Conservation (phyloP, 2,329 filamentous ascomycete genomes). For the Paraphoma chrysanthemicola region DNA sequence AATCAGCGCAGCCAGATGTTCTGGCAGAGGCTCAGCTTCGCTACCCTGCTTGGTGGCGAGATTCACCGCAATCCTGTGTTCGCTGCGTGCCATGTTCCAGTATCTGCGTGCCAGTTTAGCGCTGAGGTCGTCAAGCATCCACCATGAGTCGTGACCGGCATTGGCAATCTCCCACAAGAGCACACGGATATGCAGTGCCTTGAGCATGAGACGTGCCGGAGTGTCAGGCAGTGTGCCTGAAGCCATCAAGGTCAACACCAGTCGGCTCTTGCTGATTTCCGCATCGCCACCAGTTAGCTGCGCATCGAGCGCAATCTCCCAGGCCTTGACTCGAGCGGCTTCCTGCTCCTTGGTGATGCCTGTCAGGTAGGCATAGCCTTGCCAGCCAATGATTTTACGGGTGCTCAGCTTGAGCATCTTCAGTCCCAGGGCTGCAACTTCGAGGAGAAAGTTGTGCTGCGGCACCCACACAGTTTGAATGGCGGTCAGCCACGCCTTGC, state of each 20-base stretch:
- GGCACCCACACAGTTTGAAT: conserved; percentile 94
- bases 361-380: conserved; percentile 78
- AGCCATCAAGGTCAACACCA: conserved; percentile 85
- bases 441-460: conserved; percentile 82
- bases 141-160: conserved; percentile 68
- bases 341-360: conserved; percentile 86
- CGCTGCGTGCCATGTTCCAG: conserved; percentile 80
- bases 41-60: conserved; percentile 48
- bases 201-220: conserved; percentile 84
- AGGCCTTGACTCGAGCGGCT: conserved; percentile 84
- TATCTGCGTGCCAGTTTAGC: conserved; percentile 75
- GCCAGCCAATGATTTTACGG: conserved; percentile 77
- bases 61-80: conserved; percentile 58
- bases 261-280: conserved; percentile 85
- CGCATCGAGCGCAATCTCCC: conserved; percentile 91
- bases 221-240: conserved; percentile 86
- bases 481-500: conserved; percentile 90
- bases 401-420: conserved; percentile 85
- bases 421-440: conserved; percentile 78
- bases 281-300: conserved; percentile 90
- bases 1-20: conserved; percentile 77
- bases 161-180: conserved; percentile 81
- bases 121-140: conserved; percentile 72
- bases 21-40: conserved; percentile 72
- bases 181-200: conserved; percentile 89